These are phyloP conservation scores for Quercus tomentella DNA, from an alignment of 331 rosid genomes.

Conservation along the genomic window DNA sequence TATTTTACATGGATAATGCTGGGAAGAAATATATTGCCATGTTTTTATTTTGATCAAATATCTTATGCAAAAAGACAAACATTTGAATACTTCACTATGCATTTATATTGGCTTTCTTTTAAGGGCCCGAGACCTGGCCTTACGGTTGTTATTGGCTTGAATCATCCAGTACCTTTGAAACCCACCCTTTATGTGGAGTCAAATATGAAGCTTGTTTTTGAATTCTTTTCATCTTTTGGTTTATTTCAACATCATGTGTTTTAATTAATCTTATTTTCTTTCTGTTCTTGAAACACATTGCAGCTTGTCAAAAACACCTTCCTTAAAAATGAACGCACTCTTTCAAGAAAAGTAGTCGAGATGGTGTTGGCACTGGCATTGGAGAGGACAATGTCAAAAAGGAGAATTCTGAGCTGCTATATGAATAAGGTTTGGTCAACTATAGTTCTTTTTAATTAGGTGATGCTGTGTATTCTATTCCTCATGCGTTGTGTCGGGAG, in stretches of 20 bases:
- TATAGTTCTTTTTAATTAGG: not conserved
- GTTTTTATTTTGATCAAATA: not conserved
- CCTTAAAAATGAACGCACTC: constrained; percentile 23
- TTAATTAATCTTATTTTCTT: not conserved
- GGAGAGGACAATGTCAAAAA: constrained; percentile 25
- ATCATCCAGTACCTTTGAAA: not conserved
- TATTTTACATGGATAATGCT: too few species aligned
- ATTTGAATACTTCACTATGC: not conserved
- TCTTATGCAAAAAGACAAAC: not conserved
- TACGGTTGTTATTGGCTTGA: not conserved
- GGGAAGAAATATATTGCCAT: not conserved
- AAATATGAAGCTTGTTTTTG: not conserved
- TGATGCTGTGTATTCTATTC: not conserved
- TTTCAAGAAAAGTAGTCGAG: constrained; percentile 27
- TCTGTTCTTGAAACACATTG: not conserved
- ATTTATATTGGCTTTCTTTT: not conserved
- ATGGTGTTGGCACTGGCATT: constrained; percentile 26
- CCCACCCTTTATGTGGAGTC: not conserved
- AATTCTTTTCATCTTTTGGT: not conserved
- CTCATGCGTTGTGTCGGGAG: not conserved
- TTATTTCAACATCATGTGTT: not conserved
- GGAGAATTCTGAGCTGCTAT: constrained; percentile 31
- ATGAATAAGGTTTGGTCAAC: constrained; percentile 26
- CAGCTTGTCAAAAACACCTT: constrained; percentile 33
- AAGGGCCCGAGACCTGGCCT: not conserved